Percentiles rank a stretch among this genome's conserved stretches.
phyloP scores from a whole-genome alignment of 805 yeast genomes.

The Yarrowia yakushimensis region DNA sequence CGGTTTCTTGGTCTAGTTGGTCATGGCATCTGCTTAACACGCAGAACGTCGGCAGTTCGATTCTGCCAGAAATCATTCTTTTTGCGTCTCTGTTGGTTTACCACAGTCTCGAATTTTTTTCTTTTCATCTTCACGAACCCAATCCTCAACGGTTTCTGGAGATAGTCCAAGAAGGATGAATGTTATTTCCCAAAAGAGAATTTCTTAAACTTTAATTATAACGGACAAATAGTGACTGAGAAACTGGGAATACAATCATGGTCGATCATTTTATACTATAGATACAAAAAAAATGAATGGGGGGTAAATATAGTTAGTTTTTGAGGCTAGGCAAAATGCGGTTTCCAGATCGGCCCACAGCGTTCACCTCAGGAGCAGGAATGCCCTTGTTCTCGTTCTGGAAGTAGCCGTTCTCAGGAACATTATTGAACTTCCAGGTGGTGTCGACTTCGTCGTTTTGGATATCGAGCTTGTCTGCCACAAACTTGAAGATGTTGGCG shows the following conservation, averaged over 20 bases:
- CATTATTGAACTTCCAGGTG: conserved; percentile 3
- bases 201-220: background rate
- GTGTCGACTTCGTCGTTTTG: conserved; percentile 17
- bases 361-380: conserved; percentile 13
- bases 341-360: conserved; percentile 17
- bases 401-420: background rate
- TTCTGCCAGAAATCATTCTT: conserved; percentile 54
- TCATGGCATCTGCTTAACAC: conserved; percentile 99
- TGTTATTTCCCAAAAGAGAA: background rate
- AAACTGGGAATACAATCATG: background rate
- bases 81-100: background rate
- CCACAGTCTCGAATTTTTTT: background rate
- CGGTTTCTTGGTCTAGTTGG: conserved; percentile 82
- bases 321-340: conserved; percentile 11
- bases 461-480: conserved; percentile 40
- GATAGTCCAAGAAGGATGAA: background rate
- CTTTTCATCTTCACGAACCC: background rate
- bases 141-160: background rate
- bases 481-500: conserved; percentile 47
- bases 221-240: too few species aligned
- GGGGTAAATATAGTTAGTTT: background rate
- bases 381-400: background rate
- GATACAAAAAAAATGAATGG: background rate
- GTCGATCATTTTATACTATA: background rate
- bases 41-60: conserved; percentile 99